phyloP scores from a whole-genome alignment of 2,329 filamentous ascomycete genomes.

The Arthrobotrys sphaeroides region DNA sequence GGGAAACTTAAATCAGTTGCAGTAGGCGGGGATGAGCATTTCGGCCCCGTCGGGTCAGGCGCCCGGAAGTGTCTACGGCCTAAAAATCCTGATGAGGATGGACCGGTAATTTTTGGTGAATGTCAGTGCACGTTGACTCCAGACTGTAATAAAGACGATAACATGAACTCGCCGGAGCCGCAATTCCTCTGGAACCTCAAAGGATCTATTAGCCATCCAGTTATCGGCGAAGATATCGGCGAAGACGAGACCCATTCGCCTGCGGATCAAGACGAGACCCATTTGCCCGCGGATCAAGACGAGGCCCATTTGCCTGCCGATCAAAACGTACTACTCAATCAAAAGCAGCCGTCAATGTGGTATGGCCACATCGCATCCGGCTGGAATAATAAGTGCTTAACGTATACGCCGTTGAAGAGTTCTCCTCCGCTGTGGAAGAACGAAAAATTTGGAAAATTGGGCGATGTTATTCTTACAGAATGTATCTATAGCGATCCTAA shows the following conservation, averaged over 20 bases:
- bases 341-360: neutral
- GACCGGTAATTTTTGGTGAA: neutral
- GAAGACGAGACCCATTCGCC: no score
- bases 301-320: no score
- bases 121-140: conserved; percentile 4
- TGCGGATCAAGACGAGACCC: no score
- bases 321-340: neutral
- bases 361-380: neutral
- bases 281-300: neutral
- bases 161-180: conserved; percentile 17
- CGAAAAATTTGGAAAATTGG: neutral
- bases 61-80: neutral
- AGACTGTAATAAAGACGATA: conserved; percentile 17
- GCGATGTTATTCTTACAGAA: neutral
- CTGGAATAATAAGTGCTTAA: neutral
- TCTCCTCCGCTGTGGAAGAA: neutral
- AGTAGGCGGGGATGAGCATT: no score
- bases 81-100: neutral
- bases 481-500: neutral
- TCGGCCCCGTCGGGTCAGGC: no score
- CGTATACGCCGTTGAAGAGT: neutral
- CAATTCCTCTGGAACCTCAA: conserved; percentile 32
- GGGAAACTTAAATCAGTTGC: no score
- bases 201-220: neutral
- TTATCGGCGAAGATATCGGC: neutral